phyloP scores from a whole-genome alignment of 768 basidiomycete genomes.

The Pholiota microspora region DNA sequence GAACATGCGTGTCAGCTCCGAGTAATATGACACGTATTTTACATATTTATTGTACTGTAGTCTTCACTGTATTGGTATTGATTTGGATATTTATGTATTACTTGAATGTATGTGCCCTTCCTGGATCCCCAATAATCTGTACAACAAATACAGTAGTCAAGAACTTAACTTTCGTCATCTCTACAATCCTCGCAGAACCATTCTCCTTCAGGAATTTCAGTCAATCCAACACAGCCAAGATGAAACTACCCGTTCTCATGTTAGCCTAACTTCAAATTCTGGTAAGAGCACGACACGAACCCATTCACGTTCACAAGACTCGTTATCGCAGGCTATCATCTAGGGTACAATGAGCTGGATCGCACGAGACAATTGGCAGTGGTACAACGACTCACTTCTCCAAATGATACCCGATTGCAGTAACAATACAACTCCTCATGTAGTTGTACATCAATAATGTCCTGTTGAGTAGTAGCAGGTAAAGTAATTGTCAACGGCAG shows the following conservation, averaged over 20 bases:
- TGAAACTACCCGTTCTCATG: constrained; percentile 56
- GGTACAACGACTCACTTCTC: constrained; percentile 54
- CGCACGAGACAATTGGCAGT: constrained; percentile 7
- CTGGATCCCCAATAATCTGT: neutral
- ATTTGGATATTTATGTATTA: neutral
- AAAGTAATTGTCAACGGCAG: constrained; percentile 34
- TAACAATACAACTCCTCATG: constrained; percentile 72
- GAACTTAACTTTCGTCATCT: constrained; percentile 28
- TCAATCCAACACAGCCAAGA: constrained; percentile 61
- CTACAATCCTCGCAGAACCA: constrained; percentile 77
- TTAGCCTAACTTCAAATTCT: neutral
- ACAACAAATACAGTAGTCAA: neutral
- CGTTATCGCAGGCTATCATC: constrained; percentile 89
- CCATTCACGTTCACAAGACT: constrained; percentile 78
- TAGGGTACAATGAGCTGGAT: constrained; percentile 25
- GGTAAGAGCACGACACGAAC: constrained; percentile 42
- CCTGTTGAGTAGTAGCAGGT: constrained; percentile 23
- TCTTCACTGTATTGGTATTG: neutral
- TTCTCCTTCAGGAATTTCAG: constrained; percentile 54
- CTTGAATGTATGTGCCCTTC: constrained; percentile 1
- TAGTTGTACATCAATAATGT: constrained; percentile 12
- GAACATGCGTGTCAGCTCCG: constrained; percentile 46
- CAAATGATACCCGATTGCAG: constrained; percentile 78
- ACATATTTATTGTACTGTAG: constrained; percentile 9
- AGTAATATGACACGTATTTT: constrained; percentile 14